Evolutionary conservation across 2,329 filamentous ascomycete species (phyloP), one percentile per base, ranked within the genome.

Genomic region (Epichloe hybrida): DNA sequence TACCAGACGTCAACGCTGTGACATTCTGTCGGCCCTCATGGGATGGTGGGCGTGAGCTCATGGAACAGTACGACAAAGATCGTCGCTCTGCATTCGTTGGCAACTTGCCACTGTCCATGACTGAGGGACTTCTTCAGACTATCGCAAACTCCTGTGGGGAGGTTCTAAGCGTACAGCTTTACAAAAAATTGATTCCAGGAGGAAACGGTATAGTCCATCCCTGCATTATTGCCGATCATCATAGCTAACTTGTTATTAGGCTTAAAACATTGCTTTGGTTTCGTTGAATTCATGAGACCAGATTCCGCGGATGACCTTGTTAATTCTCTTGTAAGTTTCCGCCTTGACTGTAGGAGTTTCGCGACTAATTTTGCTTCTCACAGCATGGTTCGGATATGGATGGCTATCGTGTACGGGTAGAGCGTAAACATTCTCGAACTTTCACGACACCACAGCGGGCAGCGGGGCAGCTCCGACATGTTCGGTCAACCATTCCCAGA

Each of bases 71-170:
- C 23, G 69, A 73, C 12, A 62, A 64, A 21, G 72, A 76, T 49
- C 58, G 66, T 21, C 69, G 72, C 21, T 76, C 74, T 0, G 61
- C 74, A 27, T 77, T 71, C 52, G 63, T 77, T 49, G 72, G 72
- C 3, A 69, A 69, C 37, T 58, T 79, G 6, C 72, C 74, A 3
- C 38, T 56, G 4, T 57, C 63, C 37, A 61, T 64, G 45, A 65
- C 62, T 0, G 65, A 71, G 31, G 58, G 60, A 0, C 59, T 69
- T 40, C 55, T 78, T 23, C 55, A 58, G 4, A 56, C 60, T 2
- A 50, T 73, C 9, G 69, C 69, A 38, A 57, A 62, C n/a, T 53
- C 56, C 1, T 69, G 64, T 48, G 73, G 73, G 20, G 53, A 58
- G 1, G 63, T 76, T 35, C 15, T 63, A 12, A 57, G 64, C 7